Conservation (phyloP, 2,329 filamentous ascomycete genomes). For the Ustulina deusta region DNA sequence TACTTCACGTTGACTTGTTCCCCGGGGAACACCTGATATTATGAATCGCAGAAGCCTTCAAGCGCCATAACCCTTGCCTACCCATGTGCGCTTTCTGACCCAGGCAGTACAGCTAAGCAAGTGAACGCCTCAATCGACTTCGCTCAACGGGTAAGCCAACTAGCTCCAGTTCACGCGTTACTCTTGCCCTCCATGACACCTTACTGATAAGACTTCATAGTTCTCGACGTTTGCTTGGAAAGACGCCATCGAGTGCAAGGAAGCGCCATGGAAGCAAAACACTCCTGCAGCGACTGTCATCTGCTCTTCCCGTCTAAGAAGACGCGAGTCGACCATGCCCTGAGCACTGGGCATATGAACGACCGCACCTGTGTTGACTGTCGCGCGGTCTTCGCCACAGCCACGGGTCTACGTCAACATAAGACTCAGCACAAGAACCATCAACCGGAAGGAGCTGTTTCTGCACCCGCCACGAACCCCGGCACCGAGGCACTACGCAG, state of each 20-base stretch:
- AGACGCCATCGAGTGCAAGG: neutral
- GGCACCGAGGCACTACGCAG: neutral
- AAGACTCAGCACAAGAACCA: neutral
- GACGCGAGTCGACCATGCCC: neutral
- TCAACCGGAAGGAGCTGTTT: neutral
- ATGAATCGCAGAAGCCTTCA: no score
- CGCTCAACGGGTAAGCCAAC: no score
- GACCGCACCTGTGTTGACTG: neutral
- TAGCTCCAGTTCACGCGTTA: no score
- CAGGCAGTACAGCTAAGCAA: no score
- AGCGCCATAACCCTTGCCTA: no score
- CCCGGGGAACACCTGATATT: no score
- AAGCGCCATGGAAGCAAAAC: neutral
- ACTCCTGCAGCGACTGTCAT: slow-evolving; percentile 10
- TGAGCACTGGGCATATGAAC: neutral
- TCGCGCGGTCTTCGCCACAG: neutral
- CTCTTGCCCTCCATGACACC: no score
- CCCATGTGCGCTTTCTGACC: no score
- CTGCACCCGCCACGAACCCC: neutral
- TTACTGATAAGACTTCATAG: no score
- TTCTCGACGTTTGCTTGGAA: neutral
- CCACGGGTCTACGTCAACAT: neutral
- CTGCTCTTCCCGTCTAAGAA: neutral
- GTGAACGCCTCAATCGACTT: no score
- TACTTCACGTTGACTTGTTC: no score